Evolutionary conservation across 176 grass and related monocot species (phyloP), one percentile per base, ranked within the genome.

Genomic region (Typha latifolia): DNA sequence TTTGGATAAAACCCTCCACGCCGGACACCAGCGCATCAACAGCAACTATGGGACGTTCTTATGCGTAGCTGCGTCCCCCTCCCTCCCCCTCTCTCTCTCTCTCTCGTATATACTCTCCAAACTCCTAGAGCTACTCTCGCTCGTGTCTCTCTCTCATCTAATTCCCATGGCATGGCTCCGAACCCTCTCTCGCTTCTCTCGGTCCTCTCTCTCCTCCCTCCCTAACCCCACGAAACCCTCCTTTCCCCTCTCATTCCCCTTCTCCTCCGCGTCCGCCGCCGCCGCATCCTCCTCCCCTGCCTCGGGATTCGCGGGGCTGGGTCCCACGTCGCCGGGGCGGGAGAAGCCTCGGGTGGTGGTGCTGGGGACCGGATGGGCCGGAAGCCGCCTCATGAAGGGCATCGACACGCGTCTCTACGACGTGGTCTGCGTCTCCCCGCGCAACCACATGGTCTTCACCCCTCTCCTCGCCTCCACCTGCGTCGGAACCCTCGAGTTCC

Each of bases 381-480:
- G 85, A 12, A 80, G 81, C 48, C 79, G 89, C 48, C 73, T 97
- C n/a, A 86, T 97, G 89, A 93, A 97, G 83, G 81, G 85, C 67
- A 48, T 97, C 29, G 85, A 97, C 79, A 82, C 88, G 5, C 0
- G 9, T 32, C 43, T 76, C 7, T 97, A 93, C 73, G 94, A 97
- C 66, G 81, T 97, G 10, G 89, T 92, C 47, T 92, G 88, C 78
- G 83, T 97, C 21, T 89, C 94, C 22, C 94, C 94, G 43, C 81
- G 94, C 34, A 97, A 97, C 74, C 89, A 93, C 85, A 92, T 97
- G 88, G 86, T 92, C 62, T 97, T 97, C 86, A 97, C 94, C 53
- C 94, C 94, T 65, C 89, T 97, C 61, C 81, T 97, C 48, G 89
- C 94, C 21, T 92, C 89, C 50, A 92, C 89, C 34, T 92, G 89